Conservation (phyloP, 129 eudicot genomes). For the Lactuca saligna region DNA sequence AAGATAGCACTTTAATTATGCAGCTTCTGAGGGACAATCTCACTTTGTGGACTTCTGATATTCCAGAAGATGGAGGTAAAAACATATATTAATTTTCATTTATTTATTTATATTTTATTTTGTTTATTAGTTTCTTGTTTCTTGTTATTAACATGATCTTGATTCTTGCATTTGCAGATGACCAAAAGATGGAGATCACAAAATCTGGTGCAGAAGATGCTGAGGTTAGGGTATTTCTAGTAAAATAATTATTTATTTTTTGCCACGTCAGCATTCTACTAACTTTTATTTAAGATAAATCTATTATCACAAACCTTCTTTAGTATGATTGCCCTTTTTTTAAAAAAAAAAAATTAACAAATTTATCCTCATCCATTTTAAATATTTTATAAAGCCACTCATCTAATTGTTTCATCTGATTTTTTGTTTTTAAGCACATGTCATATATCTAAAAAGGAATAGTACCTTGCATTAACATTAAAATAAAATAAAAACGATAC, state of each 20-base stretch:
- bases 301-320: neutral
- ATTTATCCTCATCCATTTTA: neutral
- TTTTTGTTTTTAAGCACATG: too few species aligned
- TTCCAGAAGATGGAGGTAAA: slow-evolving; percentile 56
- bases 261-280: neutral
- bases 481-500: neutral
- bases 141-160: neutral
- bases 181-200: slow-evolving; percentile 48
- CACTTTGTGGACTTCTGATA: slow-evolving; percentile 57
- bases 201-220: slow-evolving; percentile 42
- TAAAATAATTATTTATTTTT: too few species aligned
- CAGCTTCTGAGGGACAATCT: slow-evolving; percentile 53
- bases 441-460: neutral
- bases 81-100: neutral
- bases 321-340: too few species aligned
- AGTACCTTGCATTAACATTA: neutral
- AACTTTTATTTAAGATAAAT: too few species aligned
- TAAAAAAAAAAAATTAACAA: too few species aligned
- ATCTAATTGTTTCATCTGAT: too few species aligned
- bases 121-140: neutral
- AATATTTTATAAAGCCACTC: too few species aligned
- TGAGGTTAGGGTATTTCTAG: slow-evolving; percentile 15
- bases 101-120: neutral
- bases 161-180: slow-evolving; percentile 26
- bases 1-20: slow-evolving; percentile 54